Evolutionary conservation across 495 filamentous ascomycete genomes (phyloP), one percentile per base, ranked within the genome.

Genomic region (Achaetomiella virescens): DNA sequence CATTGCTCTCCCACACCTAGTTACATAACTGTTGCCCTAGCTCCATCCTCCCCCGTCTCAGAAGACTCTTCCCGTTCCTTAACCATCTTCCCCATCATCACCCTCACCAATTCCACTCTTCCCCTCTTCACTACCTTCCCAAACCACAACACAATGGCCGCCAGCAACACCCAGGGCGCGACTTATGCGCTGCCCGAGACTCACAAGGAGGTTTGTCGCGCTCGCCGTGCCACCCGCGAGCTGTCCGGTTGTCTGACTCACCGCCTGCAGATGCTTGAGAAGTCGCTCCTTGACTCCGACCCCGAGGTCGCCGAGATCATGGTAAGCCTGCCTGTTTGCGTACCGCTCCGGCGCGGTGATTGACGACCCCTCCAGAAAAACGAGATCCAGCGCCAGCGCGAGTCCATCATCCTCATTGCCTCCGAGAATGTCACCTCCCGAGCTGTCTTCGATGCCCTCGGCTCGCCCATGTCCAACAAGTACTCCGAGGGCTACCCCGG

Each of bases 401-500:
- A 97, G 80, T 97, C 91, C 61, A 90, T 99, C 76, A 89, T 97
- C 69, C 83, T 99, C 72, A 99, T 99, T 66, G 95, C 89, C 69
- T 93, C 89, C 52, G 89, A 93, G 69, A 92, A 92, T 75, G 84
- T 95, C 68, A 93, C 89, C 33, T 92, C 89, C 40, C 87, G 87
- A 45, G 88, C 89, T 50, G 89, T 93, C 58, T 92, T 89, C 76
- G 89, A 93, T 75, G 88, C 89, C 61, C 82, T 93, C 48, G 89
- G 89, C 61, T 90, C 89, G 37, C 87, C 88, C 65, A 92, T 91
- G 89, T 91, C 86, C 67, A 92, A 99, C 84, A 99, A 99, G 79
- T 99, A 99, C 83, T 95, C 90, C 3, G 93, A 99, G 79, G 93
- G 93, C 64, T 96, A 96, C 75, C 95, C 95, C 66, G 93, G 93